These are phyloP conservation scores for Backusella tuberculispora DNA, from an alignment of 192 early-diverging fungal species.

Conservation along the genomic window DNA sequence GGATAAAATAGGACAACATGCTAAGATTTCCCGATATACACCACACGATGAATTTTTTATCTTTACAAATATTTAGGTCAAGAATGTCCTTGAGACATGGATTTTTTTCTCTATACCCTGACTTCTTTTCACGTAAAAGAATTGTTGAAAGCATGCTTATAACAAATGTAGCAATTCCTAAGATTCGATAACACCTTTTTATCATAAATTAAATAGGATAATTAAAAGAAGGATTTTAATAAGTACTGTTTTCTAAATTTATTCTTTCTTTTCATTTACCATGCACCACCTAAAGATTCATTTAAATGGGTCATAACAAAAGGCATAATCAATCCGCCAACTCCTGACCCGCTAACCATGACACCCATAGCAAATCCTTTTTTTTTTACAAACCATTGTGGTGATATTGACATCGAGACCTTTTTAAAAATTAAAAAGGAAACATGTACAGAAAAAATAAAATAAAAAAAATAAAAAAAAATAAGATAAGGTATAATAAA, in stretches of 20 bases:
- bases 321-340: constrained; percentile 70
- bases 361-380: constrained; percentile 60
- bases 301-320: constrained; percentile 61
- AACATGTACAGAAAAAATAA: too few relatives aligned
- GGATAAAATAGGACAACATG: constrained; percentile 33
- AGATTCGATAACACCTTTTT: constrained; percentile 29
- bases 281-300: constrained; percentile 51
- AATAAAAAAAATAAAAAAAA: too few relatives aligned
- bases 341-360: constrained; percentile 64
- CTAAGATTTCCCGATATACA: constrained; percentile 22
- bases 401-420: constrained; percentile 46
- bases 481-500: too few relatives aligned
- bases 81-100: constrained; percentile 24
- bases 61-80: constrained; percentile 22
- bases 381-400: constrained; percentile 61
- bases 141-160: constrained; percentile 2
- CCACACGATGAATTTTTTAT: constrained; percentile 32
- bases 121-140: constrained; percentile 22
- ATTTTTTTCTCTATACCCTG: neutral
- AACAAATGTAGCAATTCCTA: constrained; percentile 31
- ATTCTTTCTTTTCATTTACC: constrained; percentile 30
- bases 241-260: neutral
- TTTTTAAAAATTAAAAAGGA: neutral
- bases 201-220: too few relatives aligned
- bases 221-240: too few relatives aligned